These are phyloP conservation scores for Metarhizium humberi DNA, from an alignment of 2,329 filamentous ascomycete genomes.

Conservation along the genomic window DNA sequence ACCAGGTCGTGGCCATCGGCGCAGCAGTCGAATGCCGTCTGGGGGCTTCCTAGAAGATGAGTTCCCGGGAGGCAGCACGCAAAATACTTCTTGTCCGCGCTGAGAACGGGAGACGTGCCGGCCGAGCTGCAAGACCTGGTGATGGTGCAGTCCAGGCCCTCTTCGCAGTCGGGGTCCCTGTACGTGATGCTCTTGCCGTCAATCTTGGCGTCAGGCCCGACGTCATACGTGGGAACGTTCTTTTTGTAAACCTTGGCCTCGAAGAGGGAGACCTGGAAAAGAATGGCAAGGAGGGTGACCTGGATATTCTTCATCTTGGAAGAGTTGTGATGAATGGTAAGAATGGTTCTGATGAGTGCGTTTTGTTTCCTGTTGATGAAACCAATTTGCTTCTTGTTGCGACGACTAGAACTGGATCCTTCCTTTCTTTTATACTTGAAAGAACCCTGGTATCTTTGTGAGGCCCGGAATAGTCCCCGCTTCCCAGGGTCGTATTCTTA, in stretches of 20 bases:
- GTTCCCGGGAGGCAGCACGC: slow-evolving; percentile 7
- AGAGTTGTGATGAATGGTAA: neutral
- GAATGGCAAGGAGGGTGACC: neutral
- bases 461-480: too few relatives aligned
- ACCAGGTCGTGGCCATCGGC: slow-evolving; percentile 10
- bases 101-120: slow-evolving; percentile 5
- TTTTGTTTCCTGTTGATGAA: too few relatives aligned
- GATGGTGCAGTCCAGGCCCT: slow-evolving; percentile 1
- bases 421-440: too few relatives aligned
- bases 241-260: slow-evolving; percentile 8
- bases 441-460: too few relatives aligned
- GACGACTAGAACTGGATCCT: too few relatives aligned
- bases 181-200: slow-evolving; percentile 8
- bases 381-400: too few relatives aligned
- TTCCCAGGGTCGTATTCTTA: too few relatives aligned
- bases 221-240: slow-evolving; percentile 6
- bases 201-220: slow-evolving; percentile 6
- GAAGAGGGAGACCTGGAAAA: slow-evolving; percentile 4
- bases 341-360: too few relatives aligned
- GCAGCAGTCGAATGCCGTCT: slow-evolving; percentile 12
- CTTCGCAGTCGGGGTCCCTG: slow-evolving; percentile 7
- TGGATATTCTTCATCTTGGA: neutral
- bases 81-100: slow-evolving; percentile 8
- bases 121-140: slow-evolving; percentile 1
- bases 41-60: slow-evolving; percentile 8